Conservation (phyloP, 2,329 filamentous ascomycete species). For the Lasiodiplodia sp. region DNA sequence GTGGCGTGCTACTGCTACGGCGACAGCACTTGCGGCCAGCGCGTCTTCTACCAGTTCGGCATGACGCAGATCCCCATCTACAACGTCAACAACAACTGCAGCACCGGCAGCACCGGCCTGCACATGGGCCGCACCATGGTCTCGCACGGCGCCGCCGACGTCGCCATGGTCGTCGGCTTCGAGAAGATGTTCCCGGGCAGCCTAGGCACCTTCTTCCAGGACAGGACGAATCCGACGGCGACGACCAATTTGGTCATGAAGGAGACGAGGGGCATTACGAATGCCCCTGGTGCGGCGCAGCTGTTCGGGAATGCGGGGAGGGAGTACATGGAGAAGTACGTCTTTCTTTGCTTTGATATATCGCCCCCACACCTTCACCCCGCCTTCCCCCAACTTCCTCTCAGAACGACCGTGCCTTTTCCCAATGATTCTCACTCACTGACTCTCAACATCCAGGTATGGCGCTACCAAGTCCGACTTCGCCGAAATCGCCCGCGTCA, state of each 20-base stretch:
- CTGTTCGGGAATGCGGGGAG: constrained; percentile 93
- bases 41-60: constrained; percentile 98
- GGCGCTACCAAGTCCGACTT: constrained; percentile 87
- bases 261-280: constrained; percentile 79
- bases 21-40: constrained; percentile 92
- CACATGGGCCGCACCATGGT: constrained; percentile 84
- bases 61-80: constrained; percentile 96
- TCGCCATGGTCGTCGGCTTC: constrained; percentile 90
- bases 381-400: not conserved
- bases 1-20: constrained; percentile 99
- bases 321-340: constrained; percentile 93
- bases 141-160: constrained; percentile 81
- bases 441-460: constrained; percentile 60
- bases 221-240: constrained; percentile 80
- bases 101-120: constrained; percentile 90
- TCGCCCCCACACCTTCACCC: not conserved
- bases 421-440: not conserved
- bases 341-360: constrained; percentile 7
- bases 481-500: constrained; percentile 90
- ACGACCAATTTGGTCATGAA: constrained; percentile 81
- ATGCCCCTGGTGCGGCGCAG: constrained; percentile 86
- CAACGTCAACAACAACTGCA: constrained; percentile 99
- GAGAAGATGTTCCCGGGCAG: constrained; percentile 98
- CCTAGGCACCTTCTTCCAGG: constrained; percentile 82
- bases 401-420: not conserved